Base-by-base conservation (phyloP, 768 basidiomycete genomes). In the Lactifluus hygrophoroides region DNA sequence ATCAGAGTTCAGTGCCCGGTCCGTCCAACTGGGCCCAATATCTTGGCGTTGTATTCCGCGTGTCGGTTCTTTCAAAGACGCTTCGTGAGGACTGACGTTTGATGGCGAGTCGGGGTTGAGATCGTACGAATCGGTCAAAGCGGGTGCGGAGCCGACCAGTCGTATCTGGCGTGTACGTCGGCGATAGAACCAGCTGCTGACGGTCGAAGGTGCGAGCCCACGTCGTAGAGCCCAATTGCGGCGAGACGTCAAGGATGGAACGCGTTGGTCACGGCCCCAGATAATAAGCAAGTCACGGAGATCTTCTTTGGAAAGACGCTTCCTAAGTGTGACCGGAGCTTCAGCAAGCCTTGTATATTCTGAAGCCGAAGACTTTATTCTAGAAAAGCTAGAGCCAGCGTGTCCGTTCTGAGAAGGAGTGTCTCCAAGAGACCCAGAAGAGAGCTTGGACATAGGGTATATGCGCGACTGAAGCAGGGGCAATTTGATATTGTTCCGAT, bases 181-280 rank as follows among this genome's bases (percentile, higher is more conserved):
- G 28, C 54, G 47, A 16, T 17, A 43, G 40, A 60, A 60, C 58
- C 58, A 60, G 14, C 35, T 19, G 25, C 54, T 27, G 10, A 60
- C 58, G 11, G 48, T 25, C 19, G 38, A 13, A 5, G 54, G 45
- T 1, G 37, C 34, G 21, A 60, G 46, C 16, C 54, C 47, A 14
- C 58, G 53, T 10, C 38, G 34, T 6, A 37, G 25, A 1, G 58
- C 58, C 58, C 58, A 60, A 9, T 32, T 23, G 21, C 54, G 58
- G n/a, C 58, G 58, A 10, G 58, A 60, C 9, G 3, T 13, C 14
- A 43, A 16, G 32, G 45, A 44, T 19, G 58, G 58, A 19, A 50
- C 38, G 23, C 58, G 58, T 19, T 49, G 54, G 48, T 55, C 58
- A 2, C 40, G 19, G 5, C 16, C 28, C 58, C 58, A 60, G 53